Evolutionary conservation across 1,284 basidiomycete species (phyloP).

Genomic region (Rhizoctonia solani): DNA sequence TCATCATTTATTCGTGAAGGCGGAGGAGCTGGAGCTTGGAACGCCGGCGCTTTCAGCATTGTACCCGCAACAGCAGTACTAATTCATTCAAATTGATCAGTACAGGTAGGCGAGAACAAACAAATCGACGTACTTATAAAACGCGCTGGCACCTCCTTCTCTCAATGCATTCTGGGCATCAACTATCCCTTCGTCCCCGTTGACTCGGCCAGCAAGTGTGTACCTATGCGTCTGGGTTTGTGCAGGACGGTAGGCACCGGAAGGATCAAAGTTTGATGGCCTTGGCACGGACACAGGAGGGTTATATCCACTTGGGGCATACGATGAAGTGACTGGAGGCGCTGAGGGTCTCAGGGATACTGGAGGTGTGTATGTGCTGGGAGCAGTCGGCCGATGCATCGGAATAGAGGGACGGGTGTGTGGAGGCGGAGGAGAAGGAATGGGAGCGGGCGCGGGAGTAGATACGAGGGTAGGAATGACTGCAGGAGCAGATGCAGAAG

Average conservation of each 20-base stretch:
- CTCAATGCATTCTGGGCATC: constrained; percentile 6
- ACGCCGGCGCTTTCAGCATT: neutral
- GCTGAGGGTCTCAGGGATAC: too few species aligned
- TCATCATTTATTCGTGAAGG: constrained; percentile 7
- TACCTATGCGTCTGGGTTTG: neutral
- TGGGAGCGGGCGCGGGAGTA: neutral
- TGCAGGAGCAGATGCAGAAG: constrained; percentile 11
- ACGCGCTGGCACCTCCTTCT: constrained; percentile 26
- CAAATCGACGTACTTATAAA: constrained; percentile 34
- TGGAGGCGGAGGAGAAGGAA: constrained; percentile 2
- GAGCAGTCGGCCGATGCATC: neutral
- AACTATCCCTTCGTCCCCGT: neutral
- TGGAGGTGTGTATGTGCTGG: neutral
- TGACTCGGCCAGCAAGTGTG: constrained; percentile 11
- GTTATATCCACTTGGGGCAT: neutral
- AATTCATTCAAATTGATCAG: neutral
- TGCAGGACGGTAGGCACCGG: constrained; percentile 2
- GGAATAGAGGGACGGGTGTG: constrained; percentile 11
- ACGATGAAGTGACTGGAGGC: too few species aligned
- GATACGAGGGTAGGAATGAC: too few species aligned
- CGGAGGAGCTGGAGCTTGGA: constrained; percentile 11
- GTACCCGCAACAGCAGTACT: constrained; percentile 6
- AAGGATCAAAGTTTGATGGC: constrained; percentile 1
- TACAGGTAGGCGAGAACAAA: neutral
- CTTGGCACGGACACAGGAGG: neutral